Base-by-base conservation (phyloP, 2,329 filamentous ascomycete species). In the Mycosphaerella arachidis region DNA sequence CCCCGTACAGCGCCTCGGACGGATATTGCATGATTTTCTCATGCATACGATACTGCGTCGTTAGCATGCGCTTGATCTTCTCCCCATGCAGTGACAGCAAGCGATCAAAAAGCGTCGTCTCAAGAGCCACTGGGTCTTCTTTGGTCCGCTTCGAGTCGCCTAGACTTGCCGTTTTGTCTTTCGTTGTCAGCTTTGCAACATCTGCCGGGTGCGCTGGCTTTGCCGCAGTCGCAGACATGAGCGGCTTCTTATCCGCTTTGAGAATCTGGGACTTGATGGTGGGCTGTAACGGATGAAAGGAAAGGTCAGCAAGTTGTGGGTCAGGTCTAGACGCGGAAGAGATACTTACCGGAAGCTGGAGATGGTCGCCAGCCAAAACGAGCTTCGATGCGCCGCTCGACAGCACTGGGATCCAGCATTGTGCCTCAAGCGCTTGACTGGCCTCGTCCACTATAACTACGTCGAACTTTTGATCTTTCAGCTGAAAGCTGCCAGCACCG, bases 31-130 rank as follows among this genome's bases (percentile, higher is more conserved):
- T 97, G 69, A 99, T 97, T 56, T 82, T 86, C 71, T 96, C 89
- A 72, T 99, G 92, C 94, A 99, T 99, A 40, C 94, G 91, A 74
- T 99, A 99, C 77, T 99, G 94, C 4, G 89, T 96, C 4, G 91
- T 97, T 27, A 99, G 84, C 90, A 97, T 96, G 55, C 90, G 83
- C 78, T 97, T 97, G 77, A 99, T 92, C 4, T 80, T 80, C 1
- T 86, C 77, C 0, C 94, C 94, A 72, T 99, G 90, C 16, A 97
- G 79, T 5, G 83, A 81, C 48, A 99, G 81, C 46, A 99, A 81
- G 30, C 94, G 84, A 74, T 97, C 93, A 73, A 99, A 99, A 31
- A 99, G 81, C 0, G 94, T 97, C n/a, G 83, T 90, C 71, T 96
- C 92, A 6, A 99, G 82, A 76, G 67, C 43, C 73, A 69, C 31